These are phyloP conservation scores for Hanseniaspora occidentalis DNA, from an alignment of 805 yeast genomes.

Conservation along the genomic window DNA sequence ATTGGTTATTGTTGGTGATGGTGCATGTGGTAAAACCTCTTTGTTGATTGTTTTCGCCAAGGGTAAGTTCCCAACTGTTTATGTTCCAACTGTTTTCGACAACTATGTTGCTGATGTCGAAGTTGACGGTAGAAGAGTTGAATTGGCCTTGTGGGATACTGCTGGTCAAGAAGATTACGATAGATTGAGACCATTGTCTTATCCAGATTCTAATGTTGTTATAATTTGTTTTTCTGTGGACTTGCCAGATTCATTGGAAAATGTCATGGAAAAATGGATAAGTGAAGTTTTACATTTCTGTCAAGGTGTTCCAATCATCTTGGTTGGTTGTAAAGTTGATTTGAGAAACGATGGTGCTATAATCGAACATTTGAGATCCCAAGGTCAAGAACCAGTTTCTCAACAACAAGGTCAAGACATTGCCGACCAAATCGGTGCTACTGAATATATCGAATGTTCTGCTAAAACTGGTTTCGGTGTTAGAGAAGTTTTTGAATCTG, in stretches of 20 bases:
- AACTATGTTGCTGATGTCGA: constrained; percentile 96
- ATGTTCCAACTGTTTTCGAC: constrained; percentile 94
- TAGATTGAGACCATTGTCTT: constrained; percentile 79
- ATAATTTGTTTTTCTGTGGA: constrained; percentile 86
- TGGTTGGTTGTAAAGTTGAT: constrained; percentile 88
- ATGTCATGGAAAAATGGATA: constrained; percentile 93
- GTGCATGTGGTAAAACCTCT: constrained; percentile 96
- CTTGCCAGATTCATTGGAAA: constrained; percentile 83
- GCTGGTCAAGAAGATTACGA: constrained; percentile 98
- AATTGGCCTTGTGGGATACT: constrained; percentile 94
- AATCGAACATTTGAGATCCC: constrained; percentile 50
- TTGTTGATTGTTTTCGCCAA: constrained; percentile 73
- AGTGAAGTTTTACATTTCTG: constrained; percentile 89
- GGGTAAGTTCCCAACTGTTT: constrained; percentile 87
- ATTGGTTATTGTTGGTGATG: constrained; percentile 91
- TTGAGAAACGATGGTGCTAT: constrained; percentile 73
- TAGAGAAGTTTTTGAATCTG: constrained; percentile 82
- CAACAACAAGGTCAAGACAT: constrained; percentile 46
- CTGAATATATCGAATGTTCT: constrained; percentile 71
- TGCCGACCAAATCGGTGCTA: constrained; percentile 70
- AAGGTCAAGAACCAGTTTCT: constrained; percentile 22
- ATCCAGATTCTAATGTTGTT: constrained; percentile 87
- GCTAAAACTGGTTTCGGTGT: constrained; percentile 89
- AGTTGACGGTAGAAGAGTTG: constrained; percentile 83
- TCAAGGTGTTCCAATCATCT: constrained; percentile 83